These are phyloP conservation scores for Neonectria magnoliae DNA, from an alignment of 2,329 filamentous ascomycete species.

Conservation along the genomic window DNA sequence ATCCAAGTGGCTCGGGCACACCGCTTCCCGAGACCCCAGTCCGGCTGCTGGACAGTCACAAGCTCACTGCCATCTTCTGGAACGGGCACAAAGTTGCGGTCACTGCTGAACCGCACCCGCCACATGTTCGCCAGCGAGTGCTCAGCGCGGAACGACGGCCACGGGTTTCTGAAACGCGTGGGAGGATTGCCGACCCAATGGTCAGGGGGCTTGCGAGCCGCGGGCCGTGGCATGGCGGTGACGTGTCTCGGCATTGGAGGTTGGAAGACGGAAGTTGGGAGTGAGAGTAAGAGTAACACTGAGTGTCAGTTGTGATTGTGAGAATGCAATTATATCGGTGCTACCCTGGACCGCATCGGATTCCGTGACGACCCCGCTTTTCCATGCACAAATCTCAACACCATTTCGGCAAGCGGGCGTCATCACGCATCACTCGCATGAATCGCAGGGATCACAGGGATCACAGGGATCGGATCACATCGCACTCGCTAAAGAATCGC, in stretches of 20 bases:
- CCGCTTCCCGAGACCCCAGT: constrained; percentile 58
- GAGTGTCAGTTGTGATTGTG: not conserved
- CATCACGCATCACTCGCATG: not conserved
- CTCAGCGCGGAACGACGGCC: not conserved
- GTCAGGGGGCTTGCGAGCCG: not conserved
- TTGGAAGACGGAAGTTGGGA: too few relatives aligned
- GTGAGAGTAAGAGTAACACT: not conserved
- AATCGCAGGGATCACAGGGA: not conserved
- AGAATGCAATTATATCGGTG: not conserved
- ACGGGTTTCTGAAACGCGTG: not conserved
- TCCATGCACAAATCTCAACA: not conserved
- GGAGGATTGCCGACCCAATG: not conserved
- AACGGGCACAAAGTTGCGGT: constrained; percentile 9
- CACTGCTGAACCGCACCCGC: constrained; percentile 8
- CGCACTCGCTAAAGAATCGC: not conserved
- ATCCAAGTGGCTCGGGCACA: constrained; percentile 79
- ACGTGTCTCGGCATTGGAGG: not conserved
- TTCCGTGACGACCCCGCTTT: not conserved
- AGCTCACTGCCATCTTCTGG: constrained; percentile 14
- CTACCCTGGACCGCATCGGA: not conserved
- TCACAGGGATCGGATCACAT: not conserved
- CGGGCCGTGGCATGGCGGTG: not conserved
- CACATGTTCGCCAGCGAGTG: not conserved
- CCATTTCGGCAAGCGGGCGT: not conserved
- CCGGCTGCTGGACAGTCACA: constrained; percentile 1